Evolutionary conservation across 2,329 filamentous ascomycete species (phyloP), one percentile per base, ranked within the genome.

Genomic region (Eutypa lata): DNA sequence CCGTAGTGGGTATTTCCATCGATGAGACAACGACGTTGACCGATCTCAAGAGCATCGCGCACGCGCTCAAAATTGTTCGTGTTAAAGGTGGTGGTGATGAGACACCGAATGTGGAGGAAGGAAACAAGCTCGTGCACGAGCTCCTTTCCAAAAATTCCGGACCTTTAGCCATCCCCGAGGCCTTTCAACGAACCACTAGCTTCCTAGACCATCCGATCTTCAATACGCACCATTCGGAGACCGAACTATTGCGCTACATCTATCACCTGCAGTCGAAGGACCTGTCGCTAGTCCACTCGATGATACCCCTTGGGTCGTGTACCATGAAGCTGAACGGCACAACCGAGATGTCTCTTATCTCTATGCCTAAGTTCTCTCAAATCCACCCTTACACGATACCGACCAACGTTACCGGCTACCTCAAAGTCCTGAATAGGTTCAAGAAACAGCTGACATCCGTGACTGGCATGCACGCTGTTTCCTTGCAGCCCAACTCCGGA

Each of bases 241-340:
- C 93, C 0, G 91, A 97, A 72, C 82, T 97, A 63, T 78, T 97
- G 48, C 88, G 93, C 43, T 97, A 97, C 74, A 96, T 97, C 63
- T 81, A 93, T 68, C 90, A 96, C 68, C 79, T 97, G 5, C 89
- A 96, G 69, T 96, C 91, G 48, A 97, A 96, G 76, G 93, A 97
- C 68, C 76, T 97, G 14, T 97, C 93, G 1, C 80, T 97, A 5
- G 90, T 92, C 2, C 93, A 97, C 74, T 97, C 92, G 16, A 97
- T 97, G 93, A 97, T 97, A 56, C 91, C 93, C 2, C 82, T 97
- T 1, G 93, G 93, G 19, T 97, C 93, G 1, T 97, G 93, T 78
- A 97, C 93, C 14, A 97, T 97, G 93, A 97, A 97, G 79, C 84
- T 97, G 50, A 97, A 97, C 70, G 90, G 89, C 42, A 94, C 92